Base-by-base conservation (phyloP, 2,329 filamentous ascomycete species). In the Arthrinium puccinioides region DNA sequence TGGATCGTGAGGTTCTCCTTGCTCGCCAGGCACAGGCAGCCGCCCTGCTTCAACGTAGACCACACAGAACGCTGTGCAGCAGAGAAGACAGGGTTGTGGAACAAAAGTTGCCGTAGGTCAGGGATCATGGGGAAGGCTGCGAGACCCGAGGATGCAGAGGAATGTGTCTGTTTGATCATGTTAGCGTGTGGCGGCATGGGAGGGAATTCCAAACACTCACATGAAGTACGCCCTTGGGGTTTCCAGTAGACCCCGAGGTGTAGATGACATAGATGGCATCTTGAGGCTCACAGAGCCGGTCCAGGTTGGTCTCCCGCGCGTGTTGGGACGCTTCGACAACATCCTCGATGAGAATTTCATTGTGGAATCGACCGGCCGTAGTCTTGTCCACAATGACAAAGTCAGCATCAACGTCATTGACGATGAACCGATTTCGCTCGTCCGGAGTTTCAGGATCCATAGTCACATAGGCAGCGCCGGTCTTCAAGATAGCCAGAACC, bases 31-130 rank as follows among this genome's bases (percentile, higher is more conserved):
- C 40, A 42, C 9, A 42, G 32, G 21, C 40, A 42, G 4, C 36
- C 40, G 14, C 40, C 40, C 19, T 42, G 36, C 18, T 30, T 27
- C 9, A 42, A 15, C 11, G 40, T 42, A 6, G 40, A 38, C 27
- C 26, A 32, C 10, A 42, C 33, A 3, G 40, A 32, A 6, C 40
- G 25, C 19, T 42, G 40, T 3, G 40, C 40, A 8, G 40, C 40
- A 6, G 40, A 42, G 27, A 42, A 42, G 8, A 42, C 29, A 10
- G 40, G 40, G 28, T 42, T 42, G 21, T 42, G 29, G 31, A 42
- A 42, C 8, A 42, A 36, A 10, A 42, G 24, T 19, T 34, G 28
- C 14, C 39, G 33, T 11, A 34, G 23, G 10, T 35, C 23, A 2
- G 39, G 39, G 9, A 41, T 13, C 3, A 21, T 41, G 20, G 39